Base-by-base conservation (phyloP, 2,329 filamentous ascomycete species). In the Sporothrix schenckii region DNA sequence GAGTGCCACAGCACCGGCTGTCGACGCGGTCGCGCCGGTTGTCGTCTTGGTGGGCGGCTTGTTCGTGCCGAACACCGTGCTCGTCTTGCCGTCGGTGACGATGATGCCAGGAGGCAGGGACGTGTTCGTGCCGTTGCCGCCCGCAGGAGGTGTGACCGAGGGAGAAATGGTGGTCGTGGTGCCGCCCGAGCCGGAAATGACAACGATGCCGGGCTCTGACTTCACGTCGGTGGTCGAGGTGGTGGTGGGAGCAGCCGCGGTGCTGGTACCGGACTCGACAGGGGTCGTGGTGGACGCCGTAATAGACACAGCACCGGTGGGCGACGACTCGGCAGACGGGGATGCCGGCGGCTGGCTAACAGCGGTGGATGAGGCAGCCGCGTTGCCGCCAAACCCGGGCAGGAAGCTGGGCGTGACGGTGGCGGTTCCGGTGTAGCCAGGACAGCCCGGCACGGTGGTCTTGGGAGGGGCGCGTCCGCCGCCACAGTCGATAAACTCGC, bases 391-490 rank as follows among this genome's bases (percentile, higher is more conserved):
- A 49, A 77, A 78, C 11, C 77, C 77, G 65, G 81, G 75, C 63
- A 88, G 78, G 78, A 80, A 89, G 58, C 77, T 80, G 10, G 86
- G 85, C 70, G 81, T 81, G 78, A 87, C 86, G 14, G 83, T 84
- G 19, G 80, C 84, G 34, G 86, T 87, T 73, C 87, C 88, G 2
- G 76, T 75, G 80, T 90, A 89, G 4, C 70, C 75, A 2, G 78
- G 76, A 76, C 89, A 91, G 2, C 88, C 89, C 0, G 89, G 89
- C 27, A 88, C 85, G 34, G 83, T 85, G 19, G 85, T 87, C 81
- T 88, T 90, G 72, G 87, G 85, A 3, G 89, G 87, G 10, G 88
- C 89, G 60, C 85, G 83, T 69, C 88, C 89, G 73, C 89, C 89
- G 71, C 89, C 89, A 79, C 89, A 91, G 83, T 91, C 89, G 74